phyloP scores from a whole-genome alignment of 176 grass and related monocot species.

The Aegilops bicornis region DNA sequence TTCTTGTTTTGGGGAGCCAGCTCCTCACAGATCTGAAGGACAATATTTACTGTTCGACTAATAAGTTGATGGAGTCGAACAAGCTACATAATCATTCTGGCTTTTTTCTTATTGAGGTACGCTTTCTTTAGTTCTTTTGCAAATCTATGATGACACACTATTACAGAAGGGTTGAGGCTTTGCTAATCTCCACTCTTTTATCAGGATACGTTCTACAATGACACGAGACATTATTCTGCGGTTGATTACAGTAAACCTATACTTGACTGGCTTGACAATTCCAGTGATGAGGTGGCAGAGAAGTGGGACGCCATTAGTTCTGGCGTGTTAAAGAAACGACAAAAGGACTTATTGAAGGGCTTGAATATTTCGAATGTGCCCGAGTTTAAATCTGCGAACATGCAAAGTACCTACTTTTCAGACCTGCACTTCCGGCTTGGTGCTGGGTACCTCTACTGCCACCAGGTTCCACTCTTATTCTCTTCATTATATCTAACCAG shows the following conservation, averaged over 20 bases:
- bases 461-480: slow-evolving; percentile 62
- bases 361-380: slow-evolving; percentile 61
- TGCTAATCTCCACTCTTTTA: slow-evolving; percentile 21
- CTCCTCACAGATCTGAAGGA: slow-evolving; percentile 73
- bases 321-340: slow-evolving; percentile 69
- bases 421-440: slow-evolving; percentile 74
- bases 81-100: slow-evolving; percentile 55
- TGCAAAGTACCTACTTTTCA: slow-evolving; percentile 74
- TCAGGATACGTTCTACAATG: slow-evolving; percentile 97
- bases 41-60: slow-evolving; percentile 78
- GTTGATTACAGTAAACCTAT: slow-evolving; percentile 83
- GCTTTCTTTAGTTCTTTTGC: background rate
- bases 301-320: slow-evolving; percentile 84
- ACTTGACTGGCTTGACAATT: slow-evolving; percentile 83
- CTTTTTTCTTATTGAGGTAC: slow-evolving; percentile 94
- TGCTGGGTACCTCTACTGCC: slow-evolving; percentile 83
- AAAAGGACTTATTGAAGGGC: slow-evolving; percentile 74
- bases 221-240: slow-evolving; percentile 54
- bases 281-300: slow-evolving; percentile 61
- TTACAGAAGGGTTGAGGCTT: background rate
- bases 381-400: slow-evolving; percentile 60
- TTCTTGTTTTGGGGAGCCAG: slow-evolving; percentile 90
- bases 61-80: slow-evolving; percentile 76
- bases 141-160: background rate
- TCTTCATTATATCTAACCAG: background rate